Evolutionary conservation across 2,329 filamentous ascomycete species (phyloP).

Genomic region (Trichophyton simii): DNA sequence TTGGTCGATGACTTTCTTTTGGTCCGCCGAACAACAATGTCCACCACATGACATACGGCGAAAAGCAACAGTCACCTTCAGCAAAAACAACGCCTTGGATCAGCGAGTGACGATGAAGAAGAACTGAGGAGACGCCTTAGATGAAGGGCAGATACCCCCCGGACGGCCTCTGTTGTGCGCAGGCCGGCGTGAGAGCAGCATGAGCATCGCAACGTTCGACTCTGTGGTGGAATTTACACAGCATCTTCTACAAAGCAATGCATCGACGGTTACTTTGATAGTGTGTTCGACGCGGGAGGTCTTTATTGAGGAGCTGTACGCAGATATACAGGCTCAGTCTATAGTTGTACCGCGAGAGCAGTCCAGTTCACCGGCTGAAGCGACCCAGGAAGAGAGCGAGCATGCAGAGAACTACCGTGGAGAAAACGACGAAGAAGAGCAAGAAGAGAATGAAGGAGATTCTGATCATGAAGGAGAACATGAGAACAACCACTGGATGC

Average conservation of each 20-base stretch:
- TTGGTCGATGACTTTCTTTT: neutral
- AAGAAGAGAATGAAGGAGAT: neutral
- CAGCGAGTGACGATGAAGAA: neutral
- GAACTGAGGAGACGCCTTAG: neutral
- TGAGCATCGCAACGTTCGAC: conserved; percentile 37
- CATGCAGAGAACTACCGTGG: no score
- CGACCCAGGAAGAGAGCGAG: neutral
- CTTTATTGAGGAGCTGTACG: conserved; percentile 49
- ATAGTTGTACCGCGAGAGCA: neutral
- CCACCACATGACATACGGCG: neutral
- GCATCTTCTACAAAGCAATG: conserved; percentile 47
- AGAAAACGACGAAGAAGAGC: neutral
- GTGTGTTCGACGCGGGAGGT: conserved; percentile 53
- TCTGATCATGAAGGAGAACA: neutral
- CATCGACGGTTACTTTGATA: conserved; percentile 52
- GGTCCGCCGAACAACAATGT: neutral
- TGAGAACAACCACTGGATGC: conserved; percentile 27
- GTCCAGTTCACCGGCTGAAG: neutral
- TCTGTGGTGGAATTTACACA: conserved; percentile 45
- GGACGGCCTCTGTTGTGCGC: neutral
- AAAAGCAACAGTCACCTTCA: neutral
- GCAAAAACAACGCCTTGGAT: neutral
- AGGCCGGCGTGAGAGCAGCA: conserved; percentile 6
- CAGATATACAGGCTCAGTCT: neutral
- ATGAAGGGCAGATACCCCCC: neutral